phyloP scores from a whole-genome alignment of 345 rosid genomes.

The Gossypium rotundifolium region DNA sequence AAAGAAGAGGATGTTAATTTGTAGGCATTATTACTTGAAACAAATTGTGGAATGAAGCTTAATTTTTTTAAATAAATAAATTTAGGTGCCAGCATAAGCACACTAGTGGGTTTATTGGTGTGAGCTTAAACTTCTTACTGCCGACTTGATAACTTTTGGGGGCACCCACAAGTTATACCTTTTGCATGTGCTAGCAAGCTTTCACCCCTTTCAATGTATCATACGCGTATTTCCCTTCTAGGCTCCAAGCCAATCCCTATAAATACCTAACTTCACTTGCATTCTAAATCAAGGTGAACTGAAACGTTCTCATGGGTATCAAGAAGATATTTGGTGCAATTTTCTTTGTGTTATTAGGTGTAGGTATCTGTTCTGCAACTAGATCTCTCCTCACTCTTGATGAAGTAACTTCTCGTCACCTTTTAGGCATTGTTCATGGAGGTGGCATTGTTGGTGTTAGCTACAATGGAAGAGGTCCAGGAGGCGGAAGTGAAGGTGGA shows the following conservation, averaged over 20 bases:
- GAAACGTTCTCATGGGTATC: slow-evolving; percentile 23
- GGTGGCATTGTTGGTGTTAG: not conserved
- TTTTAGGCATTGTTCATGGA: not conserved
- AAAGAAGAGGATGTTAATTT: not conserved
- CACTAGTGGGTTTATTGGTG: slow-evolving; percentile 7
- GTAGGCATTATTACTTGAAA: not conserved
- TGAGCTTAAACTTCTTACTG: not conserved
- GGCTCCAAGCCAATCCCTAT: slow-evolving; percentile 22
- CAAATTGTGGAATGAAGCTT: not conserved
- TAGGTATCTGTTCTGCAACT: slow-evolving; percentile 33
- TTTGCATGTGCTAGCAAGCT: slow-evolving; percentile 18
- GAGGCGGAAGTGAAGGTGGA: slow-evolving; percentile 12
- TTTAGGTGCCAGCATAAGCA: slow-evolving; percentile 3
- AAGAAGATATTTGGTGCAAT: slow-evolving; percentile 10
- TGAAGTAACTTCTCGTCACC: slow-evolving; percentile 13
- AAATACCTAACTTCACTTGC: slow-evolving; percentile 20
- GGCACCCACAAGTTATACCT: not conserved
- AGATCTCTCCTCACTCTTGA: slow-evolving; percentile 31
- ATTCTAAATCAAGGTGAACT: not conserved
- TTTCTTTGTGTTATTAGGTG: slow-evolving; percentile 25
- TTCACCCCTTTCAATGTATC: not conserved
- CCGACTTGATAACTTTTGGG: not conserved
- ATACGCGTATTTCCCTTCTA: not conserved
- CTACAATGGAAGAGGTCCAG: not conserved
- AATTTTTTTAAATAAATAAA: not conserved